Evolutionary conservation across 345 rosid genomes (phyloP), one percentile per base, ranked within the genome.

Genomic region (Microthlaspi erraticum): DNA sequence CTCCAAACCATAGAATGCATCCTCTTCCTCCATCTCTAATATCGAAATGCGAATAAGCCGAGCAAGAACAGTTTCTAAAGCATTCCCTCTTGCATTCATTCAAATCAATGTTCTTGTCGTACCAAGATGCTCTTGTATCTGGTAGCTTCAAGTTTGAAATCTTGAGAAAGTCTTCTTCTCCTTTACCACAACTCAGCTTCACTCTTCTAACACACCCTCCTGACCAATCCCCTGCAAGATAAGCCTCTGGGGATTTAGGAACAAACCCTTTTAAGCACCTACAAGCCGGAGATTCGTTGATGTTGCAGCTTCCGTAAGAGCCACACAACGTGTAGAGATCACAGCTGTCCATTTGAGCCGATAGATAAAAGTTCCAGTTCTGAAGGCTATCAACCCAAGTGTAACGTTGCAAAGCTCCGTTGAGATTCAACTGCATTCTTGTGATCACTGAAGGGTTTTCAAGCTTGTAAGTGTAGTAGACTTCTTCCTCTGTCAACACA

Each of bases 311-410:
- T 6, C 98, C 98, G 57, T 75, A 87, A 0, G 91, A 79, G 18
- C 98, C 97, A 60, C 98, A 93, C 78, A 77, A 85, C 0, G 10
- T 6, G 73, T 82, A 89, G 1, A 46, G 0, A 83, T 93, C 97
- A 70, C 98, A 93, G 68, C 92, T 97, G 62, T 91, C 98, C 64
- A 85, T 88, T 3, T 83, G 90, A 6, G 96, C 96, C 2, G 81
- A 88, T 90, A 97, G 85, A 53, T 87, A 94, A 13, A 68, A 11
- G 66, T 71, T 84, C 99, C 97, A 94, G 6, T 32, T 38, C 14
- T 84, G 60, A 1, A 16, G 77, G 14, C 77, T 82, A 5, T 80
- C 82, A 2, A 86, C 77, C 97, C 94, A 91, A 2, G 90, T 83
- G 60, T 57, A 80, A 64, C 91, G 77, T 32, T 83, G 83, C 13